phyloP scores from a whole-genome alignment of 495 filamentous ascomycete genomes.

The Lasiosphaeria ovina region DNA sequence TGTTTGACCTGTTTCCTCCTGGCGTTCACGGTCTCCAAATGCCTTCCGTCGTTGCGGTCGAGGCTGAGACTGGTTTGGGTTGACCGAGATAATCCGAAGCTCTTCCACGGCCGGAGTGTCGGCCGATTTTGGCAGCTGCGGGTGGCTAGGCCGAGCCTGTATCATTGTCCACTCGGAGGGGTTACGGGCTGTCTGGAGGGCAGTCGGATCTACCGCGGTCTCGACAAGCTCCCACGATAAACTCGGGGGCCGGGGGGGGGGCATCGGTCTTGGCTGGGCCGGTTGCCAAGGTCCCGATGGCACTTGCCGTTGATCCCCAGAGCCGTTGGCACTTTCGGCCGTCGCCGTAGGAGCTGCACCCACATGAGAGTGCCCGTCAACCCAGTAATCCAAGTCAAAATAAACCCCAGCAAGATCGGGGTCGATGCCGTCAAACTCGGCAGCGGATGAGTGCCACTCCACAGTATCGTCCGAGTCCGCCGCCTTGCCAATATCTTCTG shows the following conservation, averaged over 20 bases:
- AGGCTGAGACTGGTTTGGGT: slow-evolving; percentile 1
- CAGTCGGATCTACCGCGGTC: neutral
- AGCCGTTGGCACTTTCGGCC: too few relatives aligned
- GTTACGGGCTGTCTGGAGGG: neutral
- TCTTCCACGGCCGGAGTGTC: neutral
- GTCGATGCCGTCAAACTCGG: neutral
- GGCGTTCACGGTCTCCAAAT: slow-evolving; percentile 13
- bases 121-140: neutral
- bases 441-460: neutral
- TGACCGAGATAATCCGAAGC: slow-evolving; percentile 3
- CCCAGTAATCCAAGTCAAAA: neutral
- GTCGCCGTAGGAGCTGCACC: neutral
- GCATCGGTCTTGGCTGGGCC: neutral
- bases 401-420: neutral
- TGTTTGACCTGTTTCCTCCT: slow-evolving; percentile 18
- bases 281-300: neutral
- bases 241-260: neutral
- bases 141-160: neutral
- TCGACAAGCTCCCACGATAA: neutral
- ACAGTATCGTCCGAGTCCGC: neutral
- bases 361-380: neutral
- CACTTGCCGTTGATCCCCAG: too few relatives aligned
- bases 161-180: neutral
- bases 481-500: neutral
- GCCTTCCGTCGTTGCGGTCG: slow-evolving; percentile 12